Evolutionary conservation across 495 filamentous ascomycete species (phyloP).

Genomic region (Tetracladium setigerum): DNA sequence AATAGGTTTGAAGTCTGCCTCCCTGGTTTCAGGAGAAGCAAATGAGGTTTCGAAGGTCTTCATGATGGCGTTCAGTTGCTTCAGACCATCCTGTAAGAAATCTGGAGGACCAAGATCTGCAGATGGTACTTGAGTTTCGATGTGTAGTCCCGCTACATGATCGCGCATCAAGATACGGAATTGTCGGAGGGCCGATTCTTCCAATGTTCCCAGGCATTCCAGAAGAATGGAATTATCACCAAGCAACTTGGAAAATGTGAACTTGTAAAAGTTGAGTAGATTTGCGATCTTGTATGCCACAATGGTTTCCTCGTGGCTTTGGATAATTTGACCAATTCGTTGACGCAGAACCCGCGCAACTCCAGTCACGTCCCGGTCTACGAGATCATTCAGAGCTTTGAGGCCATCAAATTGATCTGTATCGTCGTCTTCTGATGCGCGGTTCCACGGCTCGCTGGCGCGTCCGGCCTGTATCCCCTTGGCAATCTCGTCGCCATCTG

Average conservation of each 20-base stretch:
- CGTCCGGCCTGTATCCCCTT: constrained; percentile 77
- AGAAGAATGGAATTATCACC: constrained; percentile 62
- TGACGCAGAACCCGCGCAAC: constrained; percentile 72
- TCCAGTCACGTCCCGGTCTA: constrained; percentile 76
- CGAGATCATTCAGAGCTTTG: constrained; percentile 77
- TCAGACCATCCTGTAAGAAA: constrained; percentile 76
- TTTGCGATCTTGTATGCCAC: constrained; percentile 86
- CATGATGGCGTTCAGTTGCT: constrained; percentile 64
- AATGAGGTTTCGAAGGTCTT: constrained; percentile 79
- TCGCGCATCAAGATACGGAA: constrained; percentile 76
- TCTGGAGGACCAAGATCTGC: constrained; percentile 70
- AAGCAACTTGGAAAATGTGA: constrained; percentile 74
- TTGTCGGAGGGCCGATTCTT: constrained; percentile 72
- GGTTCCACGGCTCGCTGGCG: constrained; percentile 81
- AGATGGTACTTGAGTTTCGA: constrained; percentile 57
- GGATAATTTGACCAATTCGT: constrained; percentile 82
- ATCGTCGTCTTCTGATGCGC: constrained; percentile 50
- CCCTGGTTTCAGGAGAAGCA: constrained; percentile 40
- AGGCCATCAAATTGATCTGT: constrained; percentile 63
- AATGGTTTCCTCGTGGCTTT: constrained; percentile 84
- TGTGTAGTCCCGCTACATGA: constrained; percentile 63
- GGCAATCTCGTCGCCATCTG: constrained; percentile 85
- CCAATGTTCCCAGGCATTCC: constrained; percentile 56
- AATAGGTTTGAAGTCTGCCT: constrained; percentile 68
- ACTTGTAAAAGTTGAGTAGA: constrained; percentile 78